Percentiles rank a stretch among this genome's conserved stretches.
phyloP scores from a whole-genome alignment of 1,284 basidiomycete genomes.

The Porodaedalea pini region DNA sequence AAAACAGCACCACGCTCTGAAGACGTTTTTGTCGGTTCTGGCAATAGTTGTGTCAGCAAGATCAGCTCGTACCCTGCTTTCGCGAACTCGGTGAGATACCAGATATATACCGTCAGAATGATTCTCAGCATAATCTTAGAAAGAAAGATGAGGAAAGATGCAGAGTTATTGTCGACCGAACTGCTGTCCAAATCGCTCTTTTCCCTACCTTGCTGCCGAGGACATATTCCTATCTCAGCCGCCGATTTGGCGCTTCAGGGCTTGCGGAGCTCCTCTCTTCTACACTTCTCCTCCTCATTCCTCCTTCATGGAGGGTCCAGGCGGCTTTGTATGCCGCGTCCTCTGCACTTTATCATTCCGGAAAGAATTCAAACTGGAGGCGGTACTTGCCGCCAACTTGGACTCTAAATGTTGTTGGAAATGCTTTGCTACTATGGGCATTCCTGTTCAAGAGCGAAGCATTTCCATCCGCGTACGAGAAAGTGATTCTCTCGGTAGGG shows the following conservation, averaged over 20 bases:
- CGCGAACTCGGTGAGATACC: background rate
- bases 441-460: constrained; percentile 20
- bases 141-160: background rate
- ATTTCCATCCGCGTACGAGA: constrained; percentile 19
- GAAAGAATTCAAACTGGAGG: background rate
- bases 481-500: constrained; percentile 20
- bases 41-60: constrained; percentile 8
- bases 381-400: constrained; percentile 18
- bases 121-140: background rate
- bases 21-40: constrained; percentile 2
- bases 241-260: background rate
- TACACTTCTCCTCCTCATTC: constrained; percentile 13
- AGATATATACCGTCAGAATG: background rate
- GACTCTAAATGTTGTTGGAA: constrained; percentile 18
- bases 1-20: background rate
- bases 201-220: constrained; percentile 16
- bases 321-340: constrained; percentile 18
- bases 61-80: background rate
- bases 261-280: constrained; percentile 16
- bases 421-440: constrained; percentile 22
- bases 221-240: constrained; percentile 4
- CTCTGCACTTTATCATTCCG: constrained; percentile 15
- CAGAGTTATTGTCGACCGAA: background rate
- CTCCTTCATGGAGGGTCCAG: constrained; percentile 15
- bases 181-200: constrained; percentile 10